These are phyloP conservation scores for Acanthochlamys bracteata DNA, from an alignment of 106 monocot species.

Conservation along the genomic window DNA sequence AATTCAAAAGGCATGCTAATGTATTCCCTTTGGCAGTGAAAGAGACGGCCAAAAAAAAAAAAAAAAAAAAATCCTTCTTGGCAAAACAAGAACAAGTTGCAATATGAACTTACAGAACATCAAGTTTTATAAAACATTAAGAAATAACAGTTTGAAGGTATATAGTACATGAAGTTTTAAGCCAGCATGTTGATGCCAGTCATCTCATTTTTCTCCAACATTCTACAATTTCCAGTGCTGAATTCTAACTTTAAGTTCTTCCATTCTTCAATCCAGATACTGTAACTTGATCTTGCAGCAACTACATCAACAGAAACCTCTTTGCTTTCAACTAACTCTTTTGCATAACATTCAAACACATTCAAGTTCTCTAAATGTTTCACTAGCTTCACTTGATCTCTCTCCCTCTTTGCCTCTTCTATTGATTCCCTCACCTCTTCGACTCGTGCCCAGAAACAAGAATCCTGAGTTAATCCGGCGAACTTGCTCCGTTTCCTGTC, in stretches of 20 bases:
- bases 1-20: too few species aligned
- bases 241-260: slow-evolving; percentile 17
- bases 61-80: too few species aligned
- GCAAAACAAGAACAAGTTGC: too few species aligned
- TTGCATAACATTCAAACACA: slow-evolving; percentile 39
- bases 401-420: slow-evolving; percentile 12
- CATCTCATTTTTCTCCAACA: background rate
- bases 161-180: background rate
- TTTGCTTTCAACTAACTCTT: slow-evolving; percentile 30
- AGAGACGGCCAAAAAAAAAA: too few species aligned
- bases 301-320: slow-evolving; percentile 51
- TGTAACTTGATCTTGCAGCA: slow-evolving; percentile 37
- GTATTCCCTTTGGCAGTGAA: too few species aligned
- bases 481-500: slow-evolving; percentile 34
- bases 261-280: slow-evolving; percentile 34
- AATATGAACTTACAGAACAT: too few species aligned
- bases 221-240: slow-evolving; percentile 1
- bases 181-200: background rate
- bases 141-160: too few species aligned
- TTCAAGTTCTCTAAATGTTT: slow-evolving; percentile 12
- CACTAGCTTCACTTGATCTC: slow-evolving; percentile 12
- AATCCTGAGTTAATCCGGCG: slow-evolving; percentile 52
- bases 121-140: background rate
- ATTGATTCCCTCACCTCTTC: slow-evolving; percentile 38
- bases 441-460: slow-evolving; percentile 56